These are phyloP conservation scores for Bryoerythrophyllum caledonicum DNA, from an alignment of 225 moss, liverwort and hornwort species.

Conservation along the genomic window DNA sequence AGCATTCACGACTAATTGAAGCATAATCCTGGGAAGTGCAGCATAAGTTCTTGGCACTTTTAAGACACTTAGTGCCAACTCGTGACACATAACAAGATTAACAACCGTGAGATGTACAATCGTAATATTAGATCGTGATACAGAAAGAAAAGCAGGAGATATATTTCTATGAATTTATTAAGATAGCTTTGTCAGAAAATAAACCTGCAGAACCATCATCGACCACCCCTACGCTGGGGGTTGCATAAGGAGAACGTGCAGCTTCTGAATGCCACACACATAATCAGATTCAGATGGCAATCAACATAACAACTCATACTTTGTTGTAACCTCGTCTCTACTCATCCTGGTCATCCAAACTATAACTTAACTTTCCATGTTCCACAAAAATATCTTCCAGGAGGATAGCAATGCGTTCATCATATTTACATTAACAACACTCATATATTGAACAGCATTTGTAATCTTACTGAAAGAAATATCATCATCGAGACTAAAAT, in stretches of 20 bases:
- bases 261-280: conserved; percentile 67
- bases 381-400: conserved; percentile 1
- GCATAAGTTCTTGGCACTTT: conserved; percentile 2
- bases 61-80: not conserved
- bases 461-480: conserved; percentile 2
- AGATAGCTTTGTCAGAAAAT: conserved; percentile 31
- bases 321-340: not conserved
- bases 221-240: conserved; percentile 67
- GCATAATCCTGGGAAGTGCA: conserved; percentile 11
- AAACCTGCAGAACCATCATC: conserved; percentile 89
- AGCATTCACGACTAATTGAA: not conserved
- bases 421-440: conserved; percentile 1
- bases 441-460: not conserved
- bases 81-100: conserved; percentile 6
- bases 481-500: not conserved
- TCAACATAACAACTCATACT: conserved; percentile 8
- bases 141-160: conserved; percentile 4
- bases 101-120: conserved; percentile 8
- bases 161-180: not conserved
- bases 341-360: conserved; percentile 10
- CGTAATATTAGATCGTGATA: not conserved
- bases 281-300: conserved; percentile 25
- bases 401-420: conserved; percentile 4
- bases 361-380: not conserved
- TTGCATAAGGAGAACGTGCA: conserved; percentile 52